Percentiles rank a stretch among this genome's conserved stretches.
Evolutionary conservation across 768 basidiomycete species (phyloP).

Genomic region (Hygrocybe coccinea): DNA sequence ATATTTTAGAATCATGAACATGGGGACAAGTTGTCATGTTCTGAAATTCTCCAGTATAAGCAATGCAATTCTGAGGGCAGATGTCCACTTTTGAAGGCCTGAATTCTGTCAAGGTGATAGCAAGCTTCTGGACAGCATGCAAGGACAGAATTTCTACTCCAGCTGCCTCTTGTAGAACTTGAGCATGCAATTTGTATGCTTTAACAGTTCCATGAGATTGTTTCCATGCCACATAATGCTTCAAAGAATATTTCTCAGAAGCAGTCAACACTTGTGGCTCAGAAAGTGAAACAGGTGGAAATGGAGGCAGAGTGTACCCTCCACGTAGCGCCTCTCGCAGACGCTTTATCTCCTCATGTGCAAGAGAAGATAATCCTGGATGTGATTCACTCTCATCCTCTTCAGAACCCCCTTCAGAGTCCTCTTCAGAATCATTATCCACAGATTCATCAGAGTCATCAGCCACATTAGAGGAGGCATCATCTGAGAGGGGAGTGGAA

Average conservation of each 20-base stretch:
- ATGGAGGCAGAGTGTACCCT: no score
- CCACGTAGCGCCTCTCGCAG: no score
- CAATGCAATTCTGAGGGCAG: slow-evolving; percentile 24
- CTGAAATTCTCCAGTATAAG: slow-evolving; percentile 22
- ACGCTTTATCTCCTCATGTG: no score
- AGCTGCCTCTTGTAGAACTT: slow-evolving; percentile 15
- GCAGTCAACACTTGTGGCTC: no score
- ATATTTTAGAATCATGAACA: slow-evolving; percentile 10
- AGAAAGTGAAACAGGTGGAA: no score
- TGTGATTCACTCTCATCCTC: no score
- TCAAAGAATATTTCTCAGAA: slow-evolving; percentile 11
- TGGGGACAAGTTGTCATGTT: slow-evolving; percentile 12
- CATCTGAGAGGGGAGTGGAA: no score
- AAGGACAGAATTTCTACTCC: slow-evolving; percentile 18
- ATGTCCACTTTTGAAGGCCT: slow-evolving; percentile 18
- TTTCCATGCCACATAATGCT: slow-evolving; percentile 20
- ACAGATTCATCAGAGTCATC: no score
- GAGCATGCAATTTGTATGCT: slow-evolving; percentile 20
- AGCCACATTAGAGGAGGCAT: no score
- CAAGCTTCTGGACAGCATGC: slow-evolving; percentile 14
- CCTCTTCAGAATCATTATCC: no score
- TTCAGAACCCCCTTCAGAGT: no score
- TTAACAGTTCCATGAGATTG: slow-evolving; percentile 19
- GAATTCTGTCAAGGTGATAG: slow-evolving; percentile 14
- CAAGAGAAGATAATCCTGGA: no score